Conservation (phyloP, 176 grass and related monocot species). For the Juncus inflexus region DNA sequence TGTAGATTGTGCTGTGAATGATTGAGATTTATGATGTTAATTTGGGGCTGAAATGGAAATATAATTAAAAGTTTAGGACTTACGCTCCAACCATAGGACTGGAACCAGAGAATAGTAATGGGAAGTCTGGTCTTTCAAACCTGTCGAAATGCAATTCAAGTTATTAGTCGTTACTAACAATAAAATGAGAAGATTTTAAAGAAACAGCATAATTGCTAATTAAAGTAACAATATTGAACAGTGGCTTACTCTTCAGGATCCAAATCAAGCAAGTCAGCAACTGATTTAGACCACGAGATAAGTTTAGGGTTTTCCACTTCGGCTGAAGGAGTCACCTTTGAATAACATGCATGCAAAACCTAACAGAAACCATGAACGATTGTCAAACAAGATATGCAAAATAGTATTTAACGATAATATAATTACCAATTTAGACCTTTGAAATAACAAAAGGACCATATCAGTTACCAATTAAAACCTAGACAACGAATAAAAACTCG, state of each 20-base stretch:
- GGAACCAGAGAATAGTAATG: slow-evolving; percentile 77
- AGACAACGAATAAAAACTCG: neutral
- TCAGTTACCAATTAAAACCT: neutral
- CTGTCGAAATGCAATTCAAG: slow-evolving; percentile 38
- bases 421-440: neutral
- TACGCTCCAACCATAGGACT: slow-evolving; percentile 73
- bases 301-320: slow-evolving; percentile 79
- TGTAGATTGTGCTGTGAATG: too few relatives aligned
- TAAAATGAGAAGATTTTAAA: neutral
- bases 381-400: neutral
- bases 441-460: neutral
- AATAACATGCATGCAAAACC: slow-evolving; percentile 66
- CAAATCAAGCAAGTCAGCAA: slow-evolving; percentile 84
- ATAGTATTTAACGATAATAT: neutral
- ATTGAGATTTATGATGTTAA: too few relatives aligned
- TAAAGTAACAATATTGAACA: neutral
- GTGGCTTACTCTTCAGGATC: slow-evolving; percentile 69
- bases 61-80: slow-evolving; percentile 17
- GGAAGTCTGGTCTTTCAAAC: slow-evolving; percentile 77
- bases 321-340: slow-evolving; percentile 64
- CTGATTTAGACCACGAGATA: slow-evolving; percentile 60
- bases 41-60: slow-evolving; percentile 45
- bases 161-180: neutral
- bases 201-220: neutral
- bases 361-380: neutral